These are phyloP conservation scores for Talaromyces sp. DNA, from an alignment of 2,329 filamentous ascomycete species.

Conservation along the genomic window DNA sequence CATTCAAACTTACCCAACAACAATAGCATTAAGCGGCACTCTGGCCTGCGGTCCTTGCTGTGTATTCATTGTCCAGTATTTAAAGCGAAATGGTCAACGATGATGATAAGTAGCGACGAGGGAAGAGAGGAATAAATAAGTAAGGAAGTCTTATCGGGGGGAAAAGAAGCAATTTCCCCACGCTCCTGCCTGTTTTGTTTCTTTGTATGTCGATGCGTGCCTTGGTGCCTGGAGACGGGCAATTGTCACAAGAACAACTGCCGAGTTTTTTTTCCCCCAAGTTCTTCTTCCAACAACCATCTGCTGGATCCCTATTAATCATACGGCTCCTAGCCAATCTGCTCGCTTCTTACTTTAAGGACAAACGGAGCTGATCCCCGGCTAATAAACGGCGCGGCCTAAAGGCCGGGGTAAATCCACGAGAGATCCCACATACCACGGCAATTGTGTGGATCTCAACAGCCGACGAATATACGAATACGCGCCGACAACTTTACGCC, in stretches of 20 bases:
- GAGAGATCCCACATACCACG: background rate
- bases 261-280: background rate
- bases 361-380: background rate
- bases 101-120: background rate
- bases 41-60: conserved; percentile 26
- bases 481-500: background rate
- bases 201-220: background rate
- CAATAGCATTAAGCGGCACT: conserved; percentile 30
- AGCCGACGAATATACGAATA: background rate
- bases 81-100: no score
- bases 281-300: background rate
- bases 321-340: background rate
- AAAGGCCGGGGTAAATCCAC: background rate
- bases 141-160: background rate
- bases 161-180: background rate
- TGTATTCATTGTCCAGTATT: background rate
- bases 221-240: background rate
- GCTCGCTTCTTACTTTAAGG: background rate
- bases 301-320: background rate
- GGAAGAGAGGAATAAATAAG: background rate
- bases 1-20: conserved; percentile 32
- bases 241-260: background rate
- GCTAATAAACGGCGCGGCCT: background rate
- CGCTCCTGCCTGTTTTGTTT: background rate
- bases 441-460: background rate